These are phyloP conservation scores for Sarcomyxa edulis DNA, from an alignment of 768 basidiomycete species.

Conservation along the genomic window DNA sequence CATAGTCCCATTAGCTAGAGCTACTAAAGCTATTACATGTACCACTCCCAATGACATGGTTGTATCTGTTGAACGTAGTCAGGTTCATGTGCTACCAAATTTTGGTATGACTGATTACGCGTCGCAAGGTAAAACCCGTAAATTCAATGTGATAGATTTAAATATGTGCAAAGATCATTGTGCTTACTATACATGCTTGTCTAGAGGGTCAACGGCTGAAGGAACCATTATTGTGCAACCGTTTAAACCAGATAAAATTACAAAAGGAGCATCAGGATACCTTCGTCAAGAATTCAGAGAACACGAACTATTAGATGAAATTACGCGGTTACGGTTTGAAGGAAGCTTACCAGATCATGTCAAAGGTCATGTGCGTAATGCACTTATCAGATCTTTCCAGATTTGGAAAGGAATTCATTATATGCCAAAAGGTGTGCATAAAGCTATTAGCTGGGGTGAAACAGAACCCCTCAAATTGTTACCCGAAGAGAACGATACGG, in stretches of 20 bases:
- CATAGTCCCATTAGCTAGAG: constrained; percentile 22
- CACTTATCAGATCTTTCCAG: constrained; percentile 1
- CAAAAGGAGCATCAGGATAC: constrained; percentile 9
- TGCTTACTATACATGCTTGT: constrained; percentile 20
- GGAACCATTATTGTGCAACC: constrained; percentile 21
- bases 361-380: neutral
- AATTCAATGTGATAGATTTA: constrained; percentile 19
- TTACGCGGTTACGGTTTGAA: constrained; percentile 15
- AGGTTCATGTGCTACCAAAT: constrained; percentile 20
- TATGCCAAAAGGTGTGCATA: constrained; percentile 3
- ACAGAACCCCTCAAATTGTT: constrained; percentile 4
- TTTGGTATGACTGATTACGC: constrained; percentile 26
- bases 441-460: constrained; percentile 2
- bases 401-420: constrained; percentile 1
- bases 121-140: constrained; percentile 16
- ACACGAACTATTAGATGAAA: constrained; percentile 22
- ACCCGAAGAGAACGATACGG: neutral
- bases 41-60: constrained; percentile 13
- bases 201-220: constrained; percentile 18
- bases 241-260: constrained; percentile 15
- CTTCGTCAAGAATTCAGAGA: constrained; percentile 19
- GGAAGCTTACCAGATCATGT: constrained; percentile 2
- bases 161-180: constrained; percentile 10
- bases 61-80: constrained; percentile 10
- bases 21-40: constrained; percentile 7